Percentiles rank a stretch among this genome's conserved stretches.
These are phyloP conservation scores for Mycocentrospora acerina DNA, from an alignment of 2,329 filamentous ascomycete genomes.

Conservation along the genomic window DNA sequence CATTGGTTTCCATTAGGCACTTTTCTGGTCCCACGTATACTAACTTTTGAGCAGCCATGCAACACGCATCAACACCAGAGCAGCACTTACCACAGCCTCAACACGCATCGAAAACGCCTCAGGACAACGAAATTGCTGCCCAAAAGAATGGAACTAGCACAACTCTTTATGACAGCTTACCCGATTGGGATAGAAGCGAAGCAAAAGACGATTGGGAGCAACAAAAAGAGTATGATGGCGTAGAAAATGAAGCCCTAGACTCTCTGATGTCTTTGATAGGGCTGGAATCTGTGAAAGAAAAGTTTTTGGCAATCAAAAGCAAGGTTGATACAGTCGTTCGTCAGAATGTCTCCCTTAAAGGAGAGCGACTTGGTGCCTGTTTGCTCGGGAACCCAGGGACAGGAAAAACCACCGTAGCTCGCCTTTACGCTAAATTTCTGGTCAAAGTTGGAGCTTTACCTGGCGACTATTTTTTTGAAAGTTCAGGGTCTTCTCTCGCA, in stretches of 20 bases:
- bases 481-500: slow-evolving; percentile 66
- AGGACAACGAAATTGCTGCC: neutral
- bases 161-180: neutral
- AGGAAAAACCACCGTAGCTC: slow-evolving; percentile 75
- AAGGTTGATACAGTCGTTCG: slow-evolving; percentile 62
- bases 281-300: slow-evolving; percentile 66
- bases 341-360: slow-evolving; percentile 57
- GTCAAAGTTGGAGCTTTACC: slow-evolving; percentile 63
- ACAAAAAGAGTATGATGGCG: slow-evolving; percentile 57
- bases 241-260: slow-evolving; percentile 59
- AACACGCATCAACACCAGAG: neutral
- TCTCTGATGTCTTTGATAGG: slow-evolving; percentile 68
- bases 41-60: neutral
- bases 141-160: neutral
- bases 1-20: too few relatives aligned
- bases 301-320: slow-evolving; percentile 64
- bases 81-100: neutral
- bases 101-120: neutral
- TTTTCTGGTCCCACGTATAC: too few relatives aligned
- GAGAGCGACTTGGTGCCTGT: slow-evolving; percentile 63
- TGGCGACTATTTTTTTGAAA: slow-evolving; percentile 63
- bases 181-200: slow-evolving; percentile 23
- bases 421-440: slow-evolving; percentile 68
- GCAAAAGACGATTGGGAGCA: slow-evolving; percentile 60
- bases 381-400: slow-evolving; percentile 76